Base-by-base conservation (phyloP, 2,329 filamentous ascomycete genomes). In the Nemania sp. region DNA sequence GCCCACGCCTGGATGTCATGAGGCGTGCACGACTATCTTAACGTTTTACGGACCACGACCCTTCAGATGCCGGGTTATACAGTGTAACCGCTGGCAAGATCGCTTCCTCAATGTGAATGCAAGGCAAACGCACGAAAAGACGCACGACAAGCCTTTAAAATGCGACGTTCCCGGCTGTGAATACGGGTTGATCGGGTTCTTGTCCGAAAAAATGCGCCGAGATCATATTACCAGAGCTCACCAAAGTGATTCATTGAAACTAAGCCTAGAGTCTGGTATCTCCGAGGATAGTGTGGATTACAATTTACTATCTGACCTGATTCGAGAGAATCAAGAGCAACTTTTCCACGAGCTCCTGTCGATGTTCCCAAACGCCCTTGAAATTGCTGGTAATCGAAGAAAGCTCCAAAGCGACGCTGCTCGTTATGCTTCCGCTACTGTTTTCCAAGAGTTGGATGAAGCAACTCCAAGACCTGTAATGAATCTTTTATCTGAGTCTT, bases 121-220 rank as follows among this genome's bases (percentile, higher is more conserved):
- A 2, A 45, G 51, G 46, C 25, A 54, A 3, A 17, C 10, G 3
- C 51, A 54, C n/a, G 40, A 45, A 10, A 2, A 2, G 9, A 46
- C 25, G n/a, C 51, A 54, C n/a, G 40, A 54, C n/a, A 54, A 35
- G 3, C 51, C 51, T 21, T 46, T 54, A 15, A 54, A 54, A 37
- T 54, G 51, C 10, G 1, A 45, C 5, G 3, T 54, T 46, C 10
- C 51, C 11, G 40, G 40, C 18, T 54, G 51, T 12, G 29, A 35
- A 17, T 54, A 21, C 11, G 51, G 17, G 4, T 2, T 4, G 2
- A 46, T 45, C 29, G 51, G 51, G 2, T 54, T 54, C 18, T 46
- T 46, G 4, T 45, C 51, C 4, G 40, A 46, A n/a, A 54, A 25
- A 35, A 13, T 35, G 51, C 15, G 51, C 2, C 13, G 35, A 10